Evolutionary conservation across 2,329 filamentous ascomycete species (phyloP).

Genomic region (Hymenotorrendiella dingleyae): DNA sequence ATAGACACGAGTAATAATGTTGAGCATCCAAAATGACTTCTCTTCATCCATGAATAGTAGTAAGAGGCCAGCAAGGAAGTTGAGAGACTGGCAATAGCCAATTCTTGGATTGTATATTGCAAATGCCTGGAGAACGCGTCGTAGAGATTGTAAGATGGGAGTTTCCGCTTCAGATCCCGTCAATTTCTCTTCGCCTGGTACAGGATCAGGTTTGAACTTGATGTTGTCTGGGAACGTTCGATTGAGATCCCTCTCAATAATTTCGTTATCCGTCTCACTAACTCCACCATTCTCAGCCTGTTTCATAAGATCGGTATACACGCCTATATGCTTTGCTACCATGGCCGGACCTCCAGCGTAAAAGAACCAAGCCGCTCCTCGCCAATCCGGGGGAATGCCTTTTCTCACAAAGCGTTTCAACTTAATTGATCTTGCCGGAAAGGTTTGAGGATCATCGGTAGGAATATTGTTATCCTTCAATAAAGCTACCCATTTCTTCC

Average conservation of each 20-base stretch:
- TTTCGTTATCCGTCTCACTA: constrained; percentile 72
- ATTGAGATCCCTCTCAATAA: constrained; percentile 89
- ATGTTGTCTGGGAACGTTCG: constrained; percentile 94
- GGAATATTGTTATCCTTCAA: constrained; percentile 71
- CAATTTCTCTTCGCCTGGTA: constrained; percentile 21
- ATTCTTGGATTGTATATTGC: constrained; percentile 85
- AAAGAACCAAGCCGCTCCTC: constrained; percentile 95
- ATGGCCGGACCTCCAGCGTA: constrained; percentile 84
- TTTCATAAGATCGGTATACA: constrained; percentile 65
- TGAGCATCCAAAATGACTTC: constrained; percentile 86
- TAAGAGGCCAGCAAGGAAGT: constrained; percentile 86
- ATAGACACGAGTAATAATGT: constrained; percentile 83
- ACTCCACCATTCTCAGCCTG: constrained; percentile 56
- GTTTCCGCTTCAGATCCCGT: constrained; percentile 48
- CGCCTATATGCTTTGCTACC: constrained; percentile 65
- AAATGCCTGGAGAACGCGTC: constrained; percentile 83
- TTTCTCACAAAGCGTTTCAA: constrained; percentile 88
- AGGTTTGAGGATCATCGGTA: constrained; percentile 65
- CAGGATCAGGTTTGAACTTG: constrained; percentile 65
- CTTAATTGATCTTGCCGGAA: constrained; percentile 75
- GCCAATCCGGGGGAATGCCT: constrained; percentile 88
- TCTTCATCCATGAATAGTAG: constrained; percentile 87
- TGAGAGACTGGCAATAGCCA: constrained; percentile 92
- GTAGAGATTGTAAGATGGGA: constrained; percentile 71
- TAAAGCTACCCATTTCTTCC: constrained; percentile 75